Evolutionary conservation across 805 yeast genomes (phyloP).

Genomic region (Dipodascopsis uninucleata): DNA sequence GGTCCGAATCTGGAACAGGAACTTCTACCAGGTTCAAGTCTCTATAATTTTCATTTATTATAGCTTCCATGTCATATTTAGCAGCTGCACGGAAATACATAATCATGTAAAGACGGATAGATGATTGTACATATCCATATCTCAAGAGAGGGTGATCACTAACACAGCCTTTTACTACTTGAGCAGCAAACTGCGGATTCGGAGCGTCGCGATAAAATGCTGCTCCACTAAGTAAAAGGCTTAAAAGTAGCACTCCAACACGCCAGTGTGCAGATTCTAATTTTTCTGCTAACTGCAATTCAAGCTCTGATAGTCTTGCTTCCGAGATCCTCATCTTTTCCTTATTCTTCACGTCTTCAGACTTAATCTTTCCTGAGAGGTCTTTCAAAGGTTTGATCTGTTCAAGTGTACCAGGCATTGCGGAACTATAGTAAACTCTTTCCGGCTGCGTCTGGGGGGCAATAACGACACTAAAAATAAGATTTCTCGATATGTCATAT

Average conservation of each 20-base stretch:
- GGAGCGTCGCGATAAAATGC: slow-evolving; percentile 7
- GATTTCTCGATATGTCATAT: slow-evolving; percentile 15
- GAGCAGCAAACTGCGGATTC: slow-evolving; percentile 9
- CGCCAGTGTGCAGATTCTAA: slow-evolving; percentile 20
- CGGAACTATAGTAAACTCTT: slow-evolving; percentile 6
- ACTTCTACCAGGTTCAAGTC: slow-evolving; percentile 39
- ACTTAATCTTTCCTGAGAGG: slow-evolving; percentile 21
- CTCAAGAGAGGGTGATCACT: slow-evolving; percentile 62
- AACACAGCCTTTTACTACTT: slow-evolving; percentile 28
- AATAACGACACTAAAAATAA: slow-evolving; percentile 4
- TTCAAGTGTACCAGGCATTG: background rate
- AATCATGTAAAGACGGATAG: slow-evolving; percentile 51
- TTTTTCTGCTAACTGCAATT: slow-evolving; percentile 16
- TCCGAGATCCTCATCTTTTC: slow-evolving; percentile 23
- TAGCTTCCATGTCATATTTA: slow-evolving; percentile 45
- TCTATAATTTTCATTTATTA: slow-evolving; percentile 40
- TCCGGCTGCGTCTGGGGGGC: slow-evolving; percentile 5
- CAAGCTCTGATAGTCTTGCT: slow-evolving; percentile 6
- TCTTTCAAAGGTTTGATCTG: background rate
- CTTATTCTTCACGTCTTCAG: slow-evolving; percentile 25
- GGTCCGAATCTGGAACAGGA: slow-evolving; percentile 44
- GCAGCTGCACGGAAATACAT: slow-evolving; percentile 45
- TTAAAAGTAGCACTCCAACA: slow-evolving; percentile 3
- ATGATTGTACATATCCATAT: slow-evolving; percentile 56
- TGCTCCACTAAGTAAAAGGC: slow-evolving; percentile 9